Percentiles rank a stretch among this genome's conserved stretches.
phyloP scores from a whole-genome alignment of 1,139 yeast genomes.

The Taphrina betulina region DNA sequence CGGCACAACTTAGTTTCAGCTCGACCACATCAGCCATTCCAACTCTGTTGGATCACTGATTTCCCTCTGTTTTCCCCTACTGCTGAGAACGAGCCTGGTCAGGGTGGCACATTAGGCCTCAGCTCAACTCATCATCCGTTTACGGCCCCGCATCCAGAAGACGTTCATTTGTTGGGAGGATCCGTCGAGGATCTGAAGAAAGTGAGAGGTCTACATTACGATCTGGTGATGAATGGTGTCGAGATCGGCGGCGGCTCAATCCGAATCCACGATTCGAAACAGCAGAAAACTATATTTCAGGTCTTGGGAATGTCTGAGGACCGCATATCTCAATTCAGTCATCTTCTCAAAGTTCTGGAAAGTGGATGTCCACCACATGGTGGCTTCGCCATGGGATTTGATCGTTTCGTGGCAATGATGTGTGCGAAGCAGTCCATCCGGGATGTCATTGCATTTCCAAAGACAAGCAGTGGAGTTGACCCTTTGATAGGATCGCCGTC shows the following conservation, averaged over 20 bases:
- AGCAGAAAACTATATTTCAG: slow-evolving; percentile 61
- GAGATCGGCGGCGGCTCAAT: slow-evolving; percentile 98
- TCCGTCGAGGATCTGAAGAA: slow-evolving; percentile 51
- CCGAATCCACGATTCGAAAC: slow-evolving; percentile 80
- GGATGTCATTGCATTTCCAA: slow-evolving; percentile 95
- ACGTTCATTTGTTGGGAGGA: neutral
- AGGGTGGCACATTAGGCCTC: slow-evolving; percentile 41
- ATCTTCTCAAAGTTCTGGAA: slow-evolving; percentile 71
- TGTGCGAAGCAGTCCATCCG: slow-evolving; percentile 71
- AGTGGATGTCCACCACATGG: slow-evolving; percentile 99
- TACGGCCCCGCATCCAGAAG: slow-evolving; percentile 65
- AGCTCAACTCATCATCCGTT: slow-evolving; percentile 94
- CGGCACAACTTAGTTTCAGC: slow-evolving; percentile 46
- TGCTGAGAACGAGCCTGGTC: slow-evolving; percentile 44
- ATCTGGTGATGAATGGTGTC: slow-evolving; percentile 87
- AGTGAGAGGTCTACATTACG: slow-evolving; percentile 92
- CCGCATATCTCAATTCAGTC: slow-evolving; percentile 74
- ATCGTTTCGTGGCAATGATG: slow-evolving; percentile 87
- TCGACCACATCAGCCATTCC: slow-evolving; percentile 21
- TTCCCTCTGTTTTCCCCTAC: slow-evolving; percentile 86
- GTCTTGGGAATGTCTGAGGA: slow-evolving; percentile 51
- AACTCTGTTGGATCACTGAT: slow-evolving; percentile 69
- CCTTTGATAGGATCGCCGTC: slow-evolving; percentile 87
- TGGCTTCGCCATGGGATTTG: slow-evolving; percentile 93
- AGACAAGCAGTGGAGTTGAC: slow-evolving; percentile 83